Evolutionary conservation across 768 basidiomycete genomes (phyloP).

Genomic region (Macrolepiota fuliginosa): DNA sequence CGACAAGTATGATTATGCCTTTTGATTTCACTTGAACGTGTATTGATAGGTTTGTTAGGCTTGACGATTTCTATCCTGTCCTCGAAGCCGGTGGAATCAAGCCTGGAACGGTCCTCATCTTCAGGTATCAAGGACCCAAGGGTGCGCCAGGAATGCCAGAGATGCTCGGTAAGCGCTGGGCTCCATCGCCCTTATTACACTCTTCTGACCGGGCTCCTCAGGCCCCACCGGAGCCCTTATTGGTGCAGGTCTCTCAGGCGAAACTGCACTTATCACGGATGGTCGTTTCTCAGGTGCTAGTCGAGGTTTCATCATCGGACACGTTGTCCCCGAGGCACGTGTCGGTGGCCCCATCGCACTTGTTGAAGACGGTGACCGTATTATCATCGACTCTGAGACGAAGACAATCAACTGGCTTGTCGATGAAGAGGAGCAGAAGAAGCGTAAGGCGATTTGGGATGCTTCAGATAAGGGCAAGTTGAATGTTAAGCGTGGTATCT

Average conservation of each 20-base stretch:
- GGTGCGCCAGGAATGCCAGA: constrained; percentile 95
- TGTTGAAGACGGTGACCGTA: constrained; percentile 77
- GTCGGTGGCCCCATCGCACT: constrained; percentile 87
- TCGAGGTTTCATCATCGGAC: constrained; percentile 53
- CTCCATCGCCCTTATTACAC: neutral
- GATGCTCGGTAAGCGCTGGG: constrained; percentile 37
- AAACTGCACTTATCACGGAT: constrained; percentile 83
- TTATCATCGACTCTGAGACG: constrained; percentile 68
- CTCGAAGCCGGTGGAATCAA: constrained; percentile 75
- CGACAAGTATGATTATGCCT: constrained; percentile 46
- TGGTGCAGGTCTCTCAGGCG: constrained; percentile 77
- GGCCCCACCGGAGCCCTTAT: constrained; percentile 84
- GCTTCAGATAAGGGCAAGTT: constrained; percentile 58
- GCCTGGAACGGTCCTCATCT: constrained; percentile 72
- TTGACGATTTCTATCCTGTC: constrained; percentile 70
- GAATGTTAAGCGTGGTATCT: constrained; percentile 70
- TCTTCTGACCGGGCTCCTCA: constrained; percentile 14
- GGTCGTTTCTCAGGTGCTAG: constrained; percentile 87
- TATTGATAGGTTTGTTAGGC: constrained; percentile 31
- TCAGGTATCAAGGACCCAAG: constrained; percentile 88
- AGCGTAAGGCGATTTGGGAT: constrained; percentile 69
- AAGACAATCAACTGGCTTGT: constrained; percentile 74
- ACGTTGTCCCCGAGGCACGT: constrained; percentile 61
- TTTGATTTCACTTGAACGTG: neutral
- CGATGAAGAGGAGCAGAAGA: constrained; percentile 58